phyloP scores from a whole-genome alignment of 2,329 filamentous ascomycete species.

The Arthrobotrys musiformis region DNA sequence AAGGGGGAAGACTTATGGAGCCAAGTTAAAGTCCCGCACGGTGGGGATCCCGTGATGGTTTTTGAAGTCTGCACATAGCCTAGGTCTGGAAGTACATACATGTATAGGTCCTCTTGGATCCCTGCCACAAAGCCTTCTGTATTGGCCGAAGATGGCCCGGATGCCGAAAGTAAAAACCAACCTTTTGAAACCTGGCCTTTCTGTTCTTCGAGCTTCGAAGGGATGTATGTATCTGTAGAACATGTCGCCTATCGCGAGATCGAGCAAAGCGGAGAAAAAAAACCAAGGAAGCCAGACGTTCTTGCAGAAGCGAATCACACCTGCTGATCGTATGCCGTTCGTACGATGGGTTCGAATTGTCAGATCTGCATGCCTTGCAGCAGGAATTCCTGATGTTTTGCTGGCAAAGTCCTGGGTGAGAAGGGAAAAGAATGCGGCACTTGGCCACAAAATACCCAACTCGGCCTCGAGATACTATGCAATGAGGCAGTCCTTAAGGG shows the following conservation, averaged over 20 bases:
- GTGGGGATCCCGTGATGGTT: constrained; percentile 54
- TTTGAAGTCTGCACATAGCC: constrained; percentile 11
- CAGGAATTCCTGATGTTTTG: constrained; percentile 16
- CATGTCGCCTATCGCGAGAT: constrained; percentile 54
- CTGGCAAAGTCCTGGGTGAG: constrained; percentile 11
- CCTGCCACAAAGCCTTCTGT: constrained; percentile 36
- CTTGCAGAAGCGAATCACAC: constrained; percentile 53
- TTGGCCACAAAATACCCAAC: not conserved
- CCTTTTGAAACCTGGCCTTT: constrained; percentile 4
- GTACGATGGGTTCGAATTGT: constrained; percentile 32
- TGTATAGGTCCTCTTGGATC: constrained; percentile 26
- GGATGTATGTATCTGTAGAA: constrained; percentile 10
- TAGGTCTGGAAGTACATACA: constrained; percentile 6
- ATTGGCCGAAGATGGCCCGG: constrained; percentile 22
- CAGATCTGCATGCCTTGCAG: constrained; percentile 48
- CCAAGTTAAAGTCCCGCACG: constrained; percentile 50
- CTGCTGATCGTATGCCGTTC: constrained; percentile 50
- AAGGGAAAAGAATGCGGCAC: constrained; percentile 41
- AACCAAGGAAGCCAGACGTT: constrained; percentile 30
- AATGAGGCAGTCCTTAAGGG: not conserved
- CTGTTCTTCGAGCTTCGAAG: not conserved
- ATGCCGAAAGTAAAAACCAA: constrained; percentile 1
- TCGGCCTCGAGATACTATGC: not conserved
- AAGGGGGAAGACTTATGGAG: constrained; percentile 48
- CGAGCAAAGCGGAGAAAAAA: constrained; percentile 48